A percentile compares a stretch with the other conserved stretches of the same genome.
phyloP scores from a whole-genome alignment of 805 yeast genomes.

The Saccharomycopsis javanensis region DNA sequence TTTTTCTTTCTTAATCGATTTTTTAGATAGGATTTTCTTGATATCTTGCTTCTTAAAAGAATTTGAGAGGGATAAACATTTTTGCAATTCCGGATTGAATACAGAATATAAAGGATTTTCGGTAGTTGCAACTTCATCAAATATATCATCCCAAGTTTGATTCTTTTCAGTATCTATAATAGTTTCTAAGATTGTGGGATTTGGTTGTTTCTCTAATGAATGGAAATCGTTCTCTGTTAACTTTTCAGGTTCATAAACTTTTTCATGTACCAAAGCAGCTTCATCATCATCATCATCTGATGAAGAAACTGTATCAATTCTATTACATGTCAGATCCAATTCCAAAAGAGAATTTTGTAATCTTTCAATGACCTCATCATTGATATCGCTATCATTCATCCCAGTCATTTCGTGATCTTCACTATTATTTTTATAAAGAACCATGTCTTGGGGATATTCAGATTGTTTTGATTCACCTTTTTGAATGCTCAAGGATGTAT shows the following conservation, averaged over 20 bases:
- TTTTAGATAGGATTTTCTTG: conserved; percentile 17
- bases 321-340: conserved; percentile 21
- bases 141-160: conserved; percentile 9
- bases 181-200: conserved; percentile 19
- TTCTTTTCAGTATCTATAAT: background rate
- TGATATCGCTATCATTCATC: conserved; percentile 6
- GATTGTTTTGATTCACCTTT: background rate
- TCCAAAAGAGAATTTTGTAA: conserved; percentile 3
- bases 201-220: conserved; percentile 26
- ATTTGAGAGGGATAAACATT: conserved; percentile 7
- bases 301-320: background rate
- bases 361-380: conserved; percentile 1
- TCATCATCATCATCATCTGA: conserved; percentile 15
- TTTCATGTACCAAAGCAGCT: conserved; percentile 42
- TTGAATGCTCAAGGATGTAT: background rate
- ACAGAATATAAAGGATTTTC: conserved; percentile 21
- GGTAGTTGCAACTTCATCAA: conserved; percentile 16
- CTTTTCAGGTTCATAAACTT: conserved; percentile 61
- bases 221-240: conserved; percentile 37
- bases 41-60: conserved; percentile 16
- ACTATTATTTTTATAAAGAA: background rate
- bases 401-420: conserved; percentile 5
- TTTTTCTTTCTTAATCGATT: background rate
- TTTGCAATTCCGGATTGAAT: conserved; percentile 28
- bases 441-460: background rate